Evolutionary conservation across 2,329 filamentous ascomycete genomes (phyloP), one percentile per base, ranked within the genome.

Genomic region (Alternaria arborescens): DNA sequence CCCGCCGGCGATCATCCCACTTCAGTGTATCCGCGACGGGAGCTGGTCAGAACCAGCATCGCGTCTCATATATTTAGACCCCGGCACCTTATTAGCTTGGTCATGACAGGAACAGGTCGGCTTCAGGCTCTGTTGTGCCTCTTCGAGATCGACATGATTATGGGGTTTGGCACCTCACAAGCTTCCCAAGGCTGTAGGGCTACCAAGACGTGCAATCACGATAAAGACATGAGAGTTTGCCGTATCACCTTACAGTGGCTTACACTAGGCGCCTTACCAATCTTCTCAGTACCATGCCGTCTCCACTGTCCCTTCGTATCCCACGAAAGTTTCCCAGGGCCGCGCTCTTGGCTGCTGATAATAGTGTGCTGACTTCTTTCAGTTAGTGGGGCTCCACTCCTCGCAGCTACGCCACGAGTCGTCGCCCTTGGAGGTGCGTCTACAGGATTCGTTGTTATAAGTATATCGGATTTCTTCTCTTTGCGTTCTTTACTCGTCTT

Each of bases 261-360:
- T 52, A 20, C 28, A 38, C 40, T 52, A 36, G 47, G 8, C 54
- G 54, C 30, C 44, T 12, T 24, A 14, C 43, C n/a, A 32, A n/a
- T 30, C 11, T 44, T 32, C 40, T 18, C 47, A 52, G 28, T 48
- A 44, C 46, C 53, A 54, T 53, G 52, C 48, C 56, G 40, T 61
- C 56, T 62, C 66, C 66, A 60, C 61, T 58, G 18, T 55, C 46
- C 36, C 48, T 58, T 65, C 64, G 67, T 67, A 65, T 67, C 55
- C 41, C 36, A 36, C 46, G 36, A 64, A 42, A 52, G 56, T 58
- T 64, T 58, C 64, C 54, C 52, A 58, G 52, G 56, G 58, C 43
- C 55, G 59, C 34, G n/a, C 48, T 62, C 69, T 71, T 70, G 69
- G 67, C 69, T 61, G 58, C 60, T 63, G 61, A 55, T 48, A 42